phyloP scores from a whole-genome alignment of 805 yeast species.

The Isabelozyma gotoi region DNA sequence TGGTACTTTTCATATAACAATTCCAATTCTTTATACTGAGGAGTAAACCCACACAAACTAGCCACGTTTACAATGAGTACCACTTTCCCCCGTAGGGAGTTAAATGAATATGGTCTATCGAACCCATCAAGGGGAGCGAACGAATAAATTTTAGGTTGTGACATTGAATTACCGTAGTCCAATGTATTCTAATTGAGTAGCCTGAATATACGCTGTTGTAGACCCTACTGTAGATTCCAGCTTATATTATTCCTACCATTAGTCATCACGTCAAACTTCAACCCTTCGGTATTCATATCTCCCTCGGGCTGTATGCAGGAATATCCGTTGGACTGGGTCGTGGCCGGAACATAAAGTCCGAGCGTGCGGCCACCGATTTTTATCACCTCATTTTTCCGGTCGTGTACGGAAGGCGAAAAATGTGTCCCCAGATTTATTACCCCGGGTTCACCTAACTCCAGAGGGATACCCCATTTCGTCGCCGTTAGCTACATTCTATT shows the following conservation, averaged over 20 bases:
- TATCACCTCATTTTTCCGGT: not conserved
- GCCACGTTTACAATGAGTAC: conserved; percentile 48
- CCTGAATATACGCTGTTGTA: not conserved
- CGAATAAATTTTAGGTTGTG: conserved; percentile 30
- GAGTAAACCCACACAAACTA: conserved; percentile 43
- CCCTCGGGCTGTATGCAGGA: no score
- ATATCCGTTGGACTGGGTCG: not conserved
- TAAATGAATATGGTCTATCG: conserved; percentile 37
- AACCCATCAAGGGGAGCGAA: conserved; percentile 39
- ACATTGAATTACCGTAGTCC: no score
- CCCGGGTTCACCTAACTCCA: not conserved
- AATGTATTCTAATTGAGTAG: no score
- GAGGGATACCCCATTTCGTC: not conserved
- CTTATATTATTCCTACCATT: not conserved
- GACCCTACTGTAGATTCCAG: no score
- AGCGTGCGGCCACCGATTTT: no score
- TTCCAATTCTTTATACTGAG: conserved; percentile 43
- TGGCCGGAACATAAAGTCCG: no score
- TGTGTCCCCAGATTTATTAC: not conserved
- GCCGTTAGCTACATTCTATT: not conserved
- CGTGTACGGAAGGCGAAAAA: not conserved
- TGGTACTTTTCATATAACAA: conserved; percentile 41
- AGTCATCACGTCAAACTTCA: not conserved
- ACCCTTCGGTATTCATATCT: no score
- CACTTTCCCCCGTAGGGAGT: conserved; percentile 44